Base-by-base conservation (phyloP, 257 asterid species). In the Primulina tabacum region DNA sequence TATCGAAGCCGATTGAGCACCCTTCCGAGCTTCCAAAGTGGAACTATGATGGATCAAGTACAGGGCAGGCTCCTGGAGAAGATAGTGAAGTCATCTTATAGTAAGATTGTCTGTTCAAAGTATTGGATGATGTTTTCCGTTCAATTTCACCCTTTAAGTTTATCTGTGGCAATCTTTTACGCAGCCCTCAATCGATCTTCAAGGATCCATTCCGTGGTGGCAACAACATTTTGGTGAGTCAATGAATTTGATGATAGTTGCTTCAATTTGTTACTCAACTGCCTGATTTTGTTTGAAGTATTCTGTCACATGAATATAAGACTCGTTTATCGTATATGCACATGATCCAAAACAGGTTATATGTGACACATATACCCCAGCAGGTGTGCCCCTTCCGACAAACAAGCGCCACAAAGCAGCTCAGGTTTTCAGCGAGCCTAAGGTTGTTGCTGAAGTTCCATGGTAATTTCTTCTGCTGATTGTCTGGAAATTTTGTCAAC, bases 181-280 rank as follows among this genome's bases (percentile, higher is more conserved):
- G 71, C 83, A 94, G 97, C 79, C 97, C 99, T 34, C 99, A 94
- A 78, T 97, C 99, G 71, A 94, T 91, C 58, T 94, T 94, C 85
- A 89, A 82, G 92, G 99, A 94, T 72, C 99, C 99, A 16, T 94
- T 94, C 77, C 99, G 96, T 6, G 99, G 97, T 60, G 99, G 99
- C 74, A 91, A 91, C 69, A 88, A 94, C 84, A 94, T 94, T 71
- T 84, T 94, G 95, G 97, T 94, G 61, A 89, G 95, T 72, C 4
- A 16, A 69, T 68, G 47, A 71, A 43, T 58, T 67, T 3, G 18
- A 59, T 47, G 60, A 5, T 62, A 11, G 7, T 24, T 17, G 64
- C 61, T 72, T 64, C 62, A 43, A 11, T 56, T 66, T 34, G 68
- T 10, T 55, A 17, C n/a, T 24, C 12, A 43, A 40, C 12, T 53